Conservation (phyloP, 345 rosid species). For the Citrus glauca region DNA sequence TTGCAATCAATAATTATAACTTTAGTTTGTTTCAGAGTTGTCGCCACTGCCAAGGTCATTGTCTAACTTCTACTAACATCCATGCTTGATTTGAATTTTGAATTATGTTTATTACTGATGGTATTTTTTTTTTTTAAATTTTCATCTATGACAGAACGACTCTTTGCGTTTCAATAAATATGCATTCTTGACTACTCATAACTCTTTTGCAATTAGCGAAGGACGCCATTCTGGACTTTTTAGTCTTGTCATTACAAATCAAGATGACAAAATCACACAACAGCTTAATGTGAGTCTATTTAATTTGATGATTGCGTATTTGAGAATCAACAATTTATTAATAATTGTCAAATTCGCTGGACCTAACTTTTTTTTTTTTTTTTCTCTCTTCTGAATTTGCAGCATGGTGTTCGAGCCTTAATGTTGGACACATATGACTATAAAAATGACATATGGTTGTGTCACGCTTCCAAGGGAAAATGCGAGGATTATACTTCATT, state of each 20-base stretch:
- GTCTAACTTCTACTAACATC: no score
- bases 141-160: conserved; percentile 30
- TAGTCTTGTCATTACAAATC: conserved; percentile 24
- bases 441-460: conserved; percentile 55
- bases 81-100: no score
- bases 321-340: not conserved
- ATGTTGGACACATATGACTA: conserved; percentile 67
- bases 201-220: conserved; percentile 50
- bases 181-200: conserved; percentile 59
- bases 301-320: not conserved
- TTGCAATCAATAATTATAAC: no score
- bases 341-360: not conserved
- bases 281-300: conserved; percentile 27
- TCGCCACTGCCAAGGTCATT: no score
- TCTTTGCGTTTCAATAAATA: conserved; percentile 59
- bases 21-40: no score
- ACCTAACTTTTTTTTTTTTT: not conserved
- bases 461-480: conserved; percentile 46
- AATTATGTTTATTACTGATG: no score
- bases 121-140: not conserved
- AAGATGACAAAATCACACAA: conserved; percentile 26
- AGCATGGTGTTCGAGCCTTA: conserved; percentile 66
- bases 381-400: not conserved
- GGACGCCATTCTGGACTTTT: conserved; percentile 28
- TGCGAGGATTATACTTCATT: conserved; percentile 54